phyloP scores from a whole-genome alignment of 495 filamentous ascomycete species.

The Neurospora terricola region DNA sequence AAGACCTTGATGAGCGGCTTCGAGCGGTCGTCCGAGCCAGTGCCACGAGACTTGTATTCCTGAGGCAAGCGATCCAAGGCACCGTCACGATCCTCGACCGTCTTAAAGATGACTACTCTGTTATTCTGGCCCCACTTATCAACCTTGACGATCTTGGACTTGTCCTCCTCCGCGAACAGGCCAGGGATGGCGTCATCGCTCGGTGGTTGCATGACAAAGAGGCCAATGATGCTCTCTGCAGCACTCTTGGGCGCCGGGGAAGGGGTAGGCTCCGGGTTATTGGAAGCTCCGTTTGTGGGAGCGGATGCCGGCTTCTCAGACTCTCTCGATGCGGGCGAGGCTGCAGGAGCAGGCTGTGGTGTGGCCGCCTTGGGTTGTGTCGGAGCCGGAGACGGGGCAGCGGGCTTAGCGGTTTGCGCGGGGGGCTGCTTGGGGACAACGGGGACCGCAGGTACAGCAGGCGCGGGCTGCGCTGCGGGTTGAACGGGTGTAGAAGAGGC shows the following conservation, averaged over 20 bases:
- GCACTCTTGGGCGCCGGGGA: constrained; percentile 35
- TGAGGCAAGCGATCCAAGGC: constrained; percentile 62
- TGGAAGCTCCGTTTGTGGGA: constrained; percentile 39
- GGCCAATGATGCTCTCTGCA: constrained; percentile 50
- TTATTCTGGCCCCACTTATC: constrained; percentile 67
- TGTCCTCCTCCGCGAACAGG: constrained; percentile 73
- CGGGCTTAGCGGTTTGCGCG: constrained; percentile 28
- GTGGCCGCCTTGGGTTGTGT: constrained; percentile 46
- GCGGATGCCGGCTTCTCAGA: constrained; percentile 33
- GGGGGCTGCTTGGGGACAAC: constrained; percentile 13
- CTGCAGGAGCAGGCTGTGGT: constrained; percentile 26
- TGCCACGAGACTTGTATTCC: constrained; percentile 57
- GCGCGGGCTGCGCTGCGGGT: constrained; percentile 15
- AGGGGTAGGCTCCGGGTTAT: constrained; percentile 34
- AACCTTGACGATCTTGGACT: constrained; percentile 63
- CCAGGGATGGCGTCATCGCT: constrained; percentile 68
- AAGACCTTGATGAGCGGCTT: constrained; percentile 77
- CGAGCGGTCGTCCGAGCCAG: constrained; percentile 47
- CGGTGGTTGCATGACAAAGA: constrained; percentile 75
- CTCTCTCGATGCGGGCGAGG: constrained; percentile 35
- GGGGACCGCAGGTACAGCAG: constrained; percentile 15
- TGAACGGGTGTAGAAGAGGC: constrained; percentile 14
- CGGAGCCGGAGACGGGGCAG: constrained; percentile 25
- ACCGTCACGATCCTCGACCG: constrained; percentile 62
- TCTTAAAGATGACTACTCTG: constrained; percentile 73